Percentiles rank a stretch among this genome's conserved stretches.
phyloP scores from a whole-genome alignment of 495 filamentous ascomycete genomes.

The Hypoxylon rickii region DNA sequence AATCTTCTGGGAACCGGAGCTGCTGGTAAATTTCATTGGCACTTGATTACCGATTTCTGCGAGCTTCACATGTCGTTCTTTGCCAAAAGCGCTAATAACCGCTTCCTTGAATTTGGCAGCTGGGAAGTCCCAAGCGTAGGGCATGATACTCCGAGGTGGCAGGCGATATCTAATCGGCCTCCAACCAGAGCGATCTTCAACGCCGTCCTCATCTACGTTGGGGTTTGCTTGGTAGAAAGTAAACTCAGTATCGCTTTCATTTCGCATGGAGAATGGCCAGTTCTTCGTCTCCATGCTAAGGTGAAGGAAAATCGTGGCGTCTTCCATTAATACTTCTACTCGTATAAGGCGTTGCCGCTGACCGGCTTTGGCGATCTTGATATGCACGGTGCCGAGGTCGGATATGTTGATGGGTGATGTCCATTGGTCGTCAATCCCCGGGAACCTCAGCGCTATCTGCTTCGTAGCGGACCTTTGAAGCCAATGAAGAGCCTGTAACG shows the following conservation, averaged over 20 bases:
- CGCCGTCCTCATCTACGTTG: conserved; percentile 76
- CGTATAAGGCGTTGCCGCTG: conserved; percentile 88
- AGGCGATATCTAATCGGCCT: conserved; percentile 90
- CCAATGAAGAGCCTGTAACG: conserved; percentile 83
- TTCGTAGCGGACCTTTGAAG: conserved; percentile 77
- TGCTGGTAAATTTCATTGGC: conserved; percentile 74
- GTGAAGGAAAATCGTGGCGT: conserved; percentile 89
- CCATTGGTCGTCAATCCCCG: conserved; percentile 96
- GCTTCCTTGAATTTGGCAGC: conserved; percentile 95
- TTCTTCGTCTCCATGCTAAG: conserved; percentile 86
- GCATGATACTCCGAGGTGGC: conserved; percentile 95
- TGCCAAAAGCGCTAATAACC: conserved; percentile 75
- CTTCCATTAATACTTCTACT: conserved; percentile 87
- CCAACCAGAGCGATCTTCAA: conserved; percentile 83
- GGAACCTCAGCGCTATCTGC: conserved; percentile 90
- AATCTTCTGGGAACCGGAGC: conserved; percentile 70
- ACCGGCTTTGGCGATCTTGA: conserved; percentile 88
- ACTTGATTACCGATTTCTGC: conserved; percentile 95
- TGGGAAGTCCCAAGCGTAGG: conserved; percentile 98
- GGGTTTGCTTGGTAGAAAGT: conserved; percentile 86
- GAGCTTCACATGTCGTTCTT: conserved; percentile 87
- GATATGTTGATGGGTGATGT: conserved; percentile 97
- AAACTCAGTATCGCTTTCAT: conserved; percentile 95
- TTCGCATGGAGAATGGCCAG: conserved; percentile 98
- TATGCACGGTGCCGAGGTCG: conserved; percentile 85